phyloP scores from a whole-genome alignment of 2,329 filamentous ascomycete species.

The Alternaria sp. region DNA sequence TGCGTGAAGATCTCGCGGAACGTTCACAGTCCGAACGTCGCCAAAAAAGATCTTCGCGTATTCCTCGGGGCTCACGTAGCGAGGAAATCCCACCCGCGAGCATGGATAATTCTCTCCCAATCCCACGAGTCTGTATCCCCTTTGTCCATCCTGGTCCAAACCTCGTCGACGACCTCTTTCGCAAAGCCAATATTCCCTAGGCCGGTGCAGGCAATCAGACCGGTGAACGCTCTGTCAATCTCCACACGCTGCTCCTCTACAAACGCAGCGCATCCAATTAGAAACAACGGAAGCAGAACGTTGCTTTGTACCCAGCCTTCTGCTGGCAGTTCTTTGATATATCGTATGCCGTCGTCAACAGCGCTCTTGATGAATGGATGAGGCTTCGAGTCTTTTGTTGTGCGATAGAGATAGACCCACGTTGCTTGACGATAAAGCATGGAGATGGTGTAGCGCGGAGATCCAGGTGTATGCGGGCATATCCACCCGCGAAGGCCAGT shows the following conservation, averaged over 20 bases:
- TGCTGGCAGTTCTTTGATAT: slow-evolving; percentile 63
- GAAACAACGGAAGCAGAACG: slow-evolving; percentile 67
- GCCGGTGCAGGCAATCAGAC: slow-evolving; percentile 64
- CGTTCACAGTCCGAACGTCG: neutral
- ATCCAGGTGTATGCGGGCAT: slow-evolving; percentile 63
- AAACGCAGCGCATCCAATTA: slow-evolving; percentile 69
- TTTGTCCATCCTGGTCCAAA: slow-evolving; percentile 55
- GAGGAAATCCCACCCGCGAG: slow-evolving; percentile 68
- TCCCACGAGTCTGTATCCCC: slow-evolving; percentile 57
- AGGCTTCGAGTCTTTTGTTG: slow-evolving; percentile 65
- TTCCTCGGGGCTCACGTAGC: slow-evolving; percentile 58
- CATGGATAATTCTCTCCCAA: slow-evolving; percentile 68
- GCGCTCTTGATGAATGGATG: slow-evolving; percentile 64
- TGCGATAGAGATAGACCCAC: slow-evolving; percentile 70
- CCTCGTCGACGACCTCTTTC: slow-evolving; percentile 62
- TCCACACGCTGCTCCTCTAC: slow-evolving; percentile 63
- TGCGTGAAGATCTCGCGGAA: neutral
- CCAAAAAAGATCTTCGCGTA: slow-evolving; percentile 3
- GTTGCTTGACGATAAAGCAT: slow-evolving; percentile 69
- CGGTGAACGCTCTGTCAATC: slow-evolving; percentile 63
- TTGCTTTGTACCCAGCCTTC: slow-evolving; percentile 66
- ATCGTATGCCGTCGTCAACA: slow-evolving; percentile 66
- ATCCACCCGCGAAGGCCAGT: slow-evolving; percentile 77
- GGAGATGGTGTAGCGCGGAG: slow-evolving; percentile 64
- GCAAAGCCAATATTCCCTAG: slow-evolving; percentile 67